Percentiles rank a stretch among this genome's conserved stretches.
Conservation (phyloP, 306 rosid species). For the barrel medic (Medicago truncatula) region DNA sequence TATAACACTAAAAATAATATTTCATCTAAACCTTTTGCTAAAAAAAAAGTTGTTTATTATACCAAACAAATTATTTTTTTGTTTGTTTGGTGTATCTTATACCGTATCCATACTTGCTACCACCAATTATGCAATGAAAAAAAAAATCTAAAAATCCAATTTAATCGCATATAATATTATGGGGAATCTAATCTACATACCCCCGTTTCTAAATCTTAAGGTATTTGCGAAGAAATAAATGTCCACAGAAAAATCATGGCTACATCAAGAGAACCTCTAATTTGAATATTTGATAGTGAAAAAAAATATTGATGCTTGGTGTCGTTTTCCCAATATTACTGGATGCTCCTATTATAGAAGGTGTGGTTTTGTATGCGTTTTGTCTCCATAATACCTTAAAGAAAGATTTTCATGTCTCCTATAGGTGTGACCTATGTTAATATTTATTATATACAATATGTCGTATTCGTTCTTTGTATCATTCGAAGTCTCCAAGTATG, state of each 20-base stretch:
- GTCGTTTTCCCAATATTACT: slow-evolving; percentile 35
- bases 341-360: neutral
- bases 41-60: neutral
- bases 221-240: neutral
- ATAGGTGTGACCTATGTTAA: slow-evolving; percentile 39
- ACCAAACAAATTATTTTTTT: neutral
- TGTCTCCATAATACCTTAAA: slow-evolving; percentile 8
- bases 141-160: neutral
- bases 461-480: slow-evolving; percentile 45
- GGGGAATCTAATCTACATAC: slow-evolving; percentile 26
- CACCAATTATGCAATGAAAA: neutral
- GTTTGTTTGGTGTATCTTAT: neutral
- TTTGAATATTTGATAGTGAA: neutral
- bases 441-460: slow-evolving; percentile 27
- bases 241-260: slow-evolving; percentile 30
- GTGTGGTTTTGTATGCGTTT: slow-evolving; percentile 6
- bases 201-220: slow-evolving; percentile 33
- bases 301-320: neutral
- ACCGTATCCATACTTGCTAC: no score
- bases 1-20: no score
- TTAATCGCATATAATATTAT: neutral
- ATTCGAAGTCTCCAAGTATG: slow-evolving; percentile 35
- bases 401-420: slow-evolving; percentile 50
- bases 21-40: no score
- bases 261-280: slow-evolving; percentile 40